A percentile compares a stretch with the other conserved stretches of the same genome.
Evolutionary conservation across 108 stramenopile species (phyloP).

Genomic region (Thalassiosira profunda): DNA sequence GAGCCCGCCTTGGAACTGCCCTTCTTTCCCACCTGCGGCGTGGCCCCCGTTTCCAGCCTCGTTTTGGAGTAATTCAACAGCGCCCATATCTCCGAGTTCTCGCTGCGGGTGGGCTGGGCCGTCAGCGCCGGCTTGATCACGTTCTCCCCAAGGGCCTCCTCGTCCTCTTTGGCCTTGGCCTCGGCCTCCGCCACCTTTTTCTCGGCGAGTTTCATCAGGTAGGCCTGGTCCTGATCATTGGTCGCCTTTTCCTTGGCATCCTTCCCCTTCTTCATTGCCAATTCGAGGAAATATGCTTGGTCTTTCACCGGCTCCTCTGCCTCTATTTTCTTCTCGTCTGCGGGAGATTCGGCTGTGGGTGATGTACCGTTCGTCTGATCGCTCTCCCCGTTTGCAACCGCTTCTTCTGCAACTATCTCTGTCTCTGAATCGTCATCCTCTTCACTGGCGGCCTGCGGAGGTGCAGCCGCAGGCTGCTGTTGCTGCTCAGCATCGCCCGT

Average conservation of each 20-base stretch:
- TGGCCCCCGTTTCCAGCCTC: constrained; percentile 40
- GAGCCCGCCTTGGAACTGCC: neutral
- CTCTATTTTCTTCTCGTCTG: neutral
- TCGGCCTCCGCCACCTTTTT: constrained; percentile 41
- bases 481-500: constrained; percentile 7
- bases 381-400: neutral
- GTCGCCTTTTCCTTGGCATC: constrained; percentile 6
- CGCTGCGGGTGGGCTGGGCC: constrained; percentile 25
- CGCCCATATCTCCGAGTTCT: constrained; percentile 50
- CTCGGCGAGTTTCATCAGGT: constrained; percentile 28
- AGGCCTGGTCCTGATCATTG: constrained; percentile 6
- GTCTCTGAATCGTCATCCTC: neutral
- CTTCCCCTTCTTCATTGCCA: constrained; percentile 7
- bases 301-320: neutral
- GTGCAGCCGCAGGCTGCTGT: neutral
- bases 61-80: constrained; percentile 49
- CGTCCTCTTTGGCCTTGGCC: constrained; percentile 36
- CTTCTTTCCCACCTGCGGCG: constrained; percentile 40
- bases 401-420: neutral
- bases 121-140: constrained; percentile 32
- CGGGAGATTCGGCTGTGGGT: neutral
- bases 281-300: neutral
- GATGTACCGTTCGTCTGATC: neutral
- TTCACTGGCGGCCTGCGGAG: neutral
- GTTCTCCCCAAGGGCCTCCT: constrained; percentile 16